Evolutionary conservation across 257 asterid species (phyloP).

Genomic region (Solanum chiquidenum): DNA sequence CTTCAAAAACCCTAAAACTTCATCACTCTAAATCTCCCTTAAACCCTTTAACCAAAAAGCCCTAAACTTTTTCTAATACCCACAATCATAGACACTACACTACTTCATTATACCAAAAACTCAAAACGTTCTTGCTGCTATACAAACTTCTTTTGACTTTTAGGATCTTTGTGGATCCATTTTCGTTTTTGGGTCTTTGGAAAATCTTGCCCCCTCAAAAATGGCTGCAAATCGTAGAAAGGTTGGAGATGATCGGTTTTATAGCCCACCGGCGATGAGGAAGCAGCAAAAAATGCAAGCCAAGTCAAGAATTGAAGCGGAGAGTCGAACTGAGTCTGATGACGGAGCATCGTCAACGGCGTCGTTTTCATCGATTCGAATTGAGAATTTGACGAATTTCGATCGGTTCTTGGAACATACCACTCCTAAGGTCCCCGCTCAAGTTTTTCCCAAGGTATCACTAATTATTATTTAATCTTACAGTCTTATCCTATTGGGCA

Average conservation of each 20-base stretch:
- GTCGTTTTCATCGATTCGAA: background rate
- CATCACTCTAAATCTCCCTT: background rate
- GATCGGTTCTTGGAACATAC: constrained; percentile 83
- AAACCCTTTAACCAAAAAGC: background rate
- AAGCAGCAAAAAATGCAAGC: constrained; percentile 21
- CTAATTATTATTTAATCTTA: background rate
- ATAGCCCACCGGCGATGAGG: constrained; percentile 85
- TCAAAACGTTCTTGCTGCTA: background rate
- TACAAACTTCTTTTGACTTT: background rate
- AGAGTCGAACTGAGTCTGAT: constrained; percentile 13
- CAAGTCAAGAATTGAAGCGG: constrained; percentile 13
- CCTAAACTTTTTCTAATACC: background rate
- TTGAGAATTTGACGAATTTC: constrained; percentile 32
- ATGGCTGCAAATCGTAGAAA: constrained; percentile 20
- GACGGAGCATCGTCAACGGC: constrained; percentile 6
- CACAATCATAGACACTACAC: background rate
- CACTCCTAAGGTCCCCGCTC: constrained; percentile 70
- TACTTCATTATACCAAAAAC: background rate
- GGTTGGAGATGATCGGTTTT: constrained; percentile 55
- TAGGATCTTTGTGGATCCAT: background rate
- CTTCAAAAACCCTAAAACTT: background rate
- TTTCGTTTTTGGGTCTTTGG: background rate
- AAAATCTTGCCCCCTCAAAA: background rate
- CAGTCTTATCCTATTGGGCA: background rate
- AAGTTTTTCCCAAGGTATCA: constrained; percentile 55